These are phyloP conservation scores for Haematococcus sp. DNA, from an alignment of 139 green algal species.

Conservation along the genomic window DNA sequence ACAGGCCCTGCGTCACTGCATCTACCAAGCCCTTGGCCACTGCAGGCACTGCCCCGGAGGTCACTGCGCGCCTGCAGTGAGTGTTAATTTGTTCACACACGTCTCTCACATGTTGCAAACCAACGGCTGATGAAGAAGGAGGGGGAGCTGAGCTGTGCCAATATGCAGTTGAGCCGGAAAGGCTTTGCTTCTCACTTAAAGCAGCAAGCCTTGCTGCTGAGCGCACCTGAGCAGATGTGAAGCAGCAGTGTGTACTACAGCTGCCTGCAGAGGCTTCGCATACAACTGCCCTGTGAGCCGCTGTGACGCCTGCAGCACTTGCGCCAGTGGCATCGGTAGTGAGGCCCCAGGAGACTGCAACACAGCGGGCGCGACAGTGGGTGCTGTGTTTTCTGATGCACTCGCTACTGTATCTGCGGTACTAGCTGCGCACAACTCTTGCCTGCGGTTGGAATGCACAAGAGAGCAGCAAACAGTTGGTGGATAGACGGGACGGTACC, in stretches of 20 bases:
- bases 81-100: too few species aligned
- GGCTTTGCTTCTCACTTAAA: too few species aligned
- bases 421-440: neutral
- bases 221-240: constrained; percentile 7
- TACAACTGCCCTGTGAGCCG: constrained; percentile 77
- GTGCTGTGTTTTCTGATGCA: neutral
- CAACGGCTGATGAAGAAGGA: too few species aligned
- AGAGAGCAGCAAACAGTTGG: too few species aligned
- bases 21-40: too few species aligned
- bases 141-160: too few species aligned
- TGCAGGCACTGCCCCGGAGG: neutral
- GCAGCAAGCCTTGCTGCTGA: too few species aligned
- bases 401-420: neutral
- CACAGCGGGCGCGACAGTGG: neutral
- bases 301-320: constrained; percentile 63
- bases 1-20: too few species aligned
- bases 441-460: too few species aligned
- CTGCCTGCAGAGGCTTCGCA: constrained; percentile 22
- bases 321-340: constrained; percentile 27
- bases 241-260: constrained; percentile 42
- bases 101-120: too few species aligned
- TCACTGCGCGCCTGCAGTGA: neutral
- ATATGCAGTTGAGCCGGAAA: too few species aligned
- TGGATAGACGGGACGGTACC: too few species aligned
- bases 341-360: neutral